Percentiles rank a stretch among this genome's conserved stretches.
These are phyloP conservation scores for Blastocystis sp. DNA, from an alignment of 352 stramenopile species.

Conservation along the genomic window DNA sequence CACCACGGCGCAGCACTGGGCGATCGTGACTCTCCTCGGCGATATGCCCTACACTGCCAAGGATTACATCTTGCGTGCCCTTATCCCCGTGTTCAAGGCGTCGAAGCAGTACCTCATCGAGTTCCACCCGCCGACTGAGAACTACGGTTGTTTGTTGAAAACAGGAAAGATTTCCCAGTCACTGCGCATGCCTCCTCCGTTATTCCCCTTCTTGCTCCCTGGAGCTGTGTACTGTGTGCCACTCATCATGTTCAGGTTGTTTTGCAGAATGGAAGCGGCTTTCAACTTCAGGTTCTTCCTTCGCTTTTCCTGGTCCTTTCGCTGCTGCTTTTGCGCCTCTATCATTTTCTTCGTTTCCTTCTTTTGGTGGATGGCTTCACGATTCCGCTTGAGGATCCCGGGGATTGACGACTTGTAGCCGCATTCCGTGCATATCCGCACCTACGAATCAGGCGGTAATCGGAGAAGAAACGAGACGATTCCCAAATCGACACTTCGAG, in stretches of 20 bases:
- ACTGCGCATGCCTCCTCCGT: not conserved
- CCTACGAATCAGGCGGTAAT: not conserved
- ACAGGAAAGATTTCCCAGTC: constrained; percentile 29
- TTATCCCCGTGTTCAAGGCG: constrained; percentile 11
- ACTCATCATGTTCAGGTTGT: not conserved
- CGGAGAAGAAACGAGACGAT: not conserved
- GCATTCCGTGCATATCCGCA: constrained; percentile 8
- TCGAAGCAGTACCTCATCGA: constrained; percentile 43
- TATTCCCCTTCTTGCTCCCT: not conserved
- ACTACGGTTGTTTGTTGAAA: constrained; percentile 25
- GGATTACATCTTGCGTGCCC: constrained; percentile 19
- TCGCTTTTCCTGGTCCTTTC: not conserved
- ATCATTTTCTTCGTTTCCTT: not conserved
- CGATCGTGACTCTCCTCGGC: not conserved
- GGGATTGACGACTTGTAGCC: not conserved
- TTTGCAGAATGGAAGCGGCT: not conserved
- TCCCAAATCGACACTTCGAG: not conserved
- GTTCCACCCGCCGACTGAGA: constrained; percentile 20
- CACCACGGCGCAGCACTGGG: constrained; percentile 11
- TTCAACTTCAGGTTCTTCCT: constrained; percentile 17
- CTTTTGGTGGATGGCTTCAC: not conserved
- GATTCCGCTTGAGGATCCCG: not conserved
- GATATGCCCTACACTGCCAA: constrained; percentile 20
- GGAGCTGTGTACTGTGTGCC: not conserved
- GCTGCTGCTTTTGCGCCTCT: not conserved